Evolutionary conservation across 805 yeast genomes (phyloP).

Genomic region (Zygosaccharomyces pseudorouxii): DNA sequence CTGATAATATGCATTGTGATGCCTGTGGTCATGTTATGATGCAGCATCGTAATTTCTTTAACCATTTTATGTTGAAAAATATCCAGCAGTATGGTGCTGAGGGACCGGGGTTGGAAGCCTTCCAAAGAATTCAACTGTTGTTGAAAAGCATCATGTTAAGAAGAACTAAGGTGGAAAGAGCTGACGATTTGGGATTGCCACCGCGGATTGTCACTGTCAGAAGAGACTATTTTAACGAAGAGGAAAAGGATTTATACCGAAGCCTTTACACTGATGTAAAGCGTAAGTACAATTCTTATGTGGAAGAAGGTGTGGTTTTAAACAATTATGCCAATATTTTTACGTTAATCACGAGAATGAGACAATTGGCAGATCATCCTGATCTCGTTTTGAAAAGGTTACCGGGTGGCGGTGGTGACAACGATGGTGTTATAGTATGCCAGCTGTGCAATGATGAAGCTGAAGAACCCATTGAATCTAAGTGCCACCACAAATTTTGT

Average conservation of each 20-base stretch:
- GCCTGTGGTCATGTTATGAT: slow-evolving; percentile 86
- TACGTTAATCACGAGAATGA: slow-evolving; percentile 92
- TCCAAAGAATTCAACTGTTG: slow-evolving; percentile 68
- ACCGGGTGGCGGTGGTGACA: slow-evolving; percentile 37
- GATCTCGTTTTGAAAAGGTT: slow-evolving; percentile 81
- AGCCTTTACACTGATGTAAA: slow-evolving; percentile 82
- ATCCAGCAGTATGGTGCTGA: slow-evolving; percentile 81
- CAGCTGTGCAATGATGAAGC: slow-evolving; percentile 97
- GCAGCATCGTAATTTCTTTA: slow-evolving; percentile 93
- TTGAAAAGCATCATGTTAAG: slow-evolving; percentile 82
- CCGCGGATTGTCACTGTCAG: slow-evolving; percentile 91
- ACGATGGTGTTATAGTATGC: slow-evolving; percentile 63
- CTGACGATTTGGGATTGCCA: slow-evolving; percentile 96
- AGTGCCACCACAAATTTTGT: slow-evolving; percentile 91
- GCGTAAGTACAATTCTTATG: slow-evolving; percentile 85
- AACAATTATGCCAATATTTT: slow-evolving; percentile 97
- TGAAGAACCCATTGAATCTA: slow-evolving; percentile 92
- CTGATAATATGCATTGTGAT: slow-evolving; percentile 80
- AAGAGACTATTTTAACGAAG: slow-evolving; percentile 83
- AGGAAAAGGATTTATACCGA: slow-evolving; percentile 88
- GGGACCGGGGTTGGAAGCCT: slow-evolving; percentile 76
- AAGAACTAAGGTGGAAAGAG: slow-evolving; percentile 92
- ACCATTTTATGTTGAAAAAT: slow-evolving; percentile 91
- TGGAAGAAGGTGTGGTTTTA: slow-evolving; percentile 92
- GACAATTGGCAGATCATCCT: slow-evolving; percentile 98